Evolutionary conservation across 495 filamentous ascomycete genomes (phyloP), one percentile per base, ranked within the genome.

Genomic region (Parachaetomium inaequale): DNA sequence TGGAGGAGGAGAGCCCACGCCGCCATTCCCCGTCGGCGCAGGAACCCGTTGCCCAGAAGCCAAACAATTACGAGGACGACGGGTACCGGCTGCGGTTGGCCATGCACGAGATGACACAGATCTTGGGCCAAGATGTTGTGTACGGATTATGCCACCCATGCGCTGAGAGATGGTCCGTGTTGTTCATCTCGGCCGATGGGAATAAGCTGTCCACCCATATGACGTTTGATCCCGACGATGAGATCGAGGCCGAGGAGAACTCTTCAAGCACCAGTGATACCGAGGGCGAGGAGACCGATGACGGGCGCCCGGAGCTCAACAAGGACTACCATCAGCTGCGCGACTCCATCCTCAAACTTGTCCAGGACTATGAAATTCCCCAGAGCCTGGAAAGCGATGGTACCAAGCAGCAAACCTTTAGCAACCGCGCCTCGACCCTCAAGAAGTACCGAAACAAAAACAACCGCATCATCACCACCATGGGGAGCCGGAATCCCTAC

Each of bases 281-380:
- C 32, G 85, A 86, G 38, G 73, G 69, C 43, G 88, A 92, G 65
- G 89, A 91, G 12, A 78, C 80, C 12, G 81, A 80, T 5, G 81
- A 82, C 29, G 85, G 85, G 14, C 80, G 82, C 10, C 79, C 90
- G 12, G 89, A 90, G 29, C 75, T 91, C 7, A 87, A 90, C 68
- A 89, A 88, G 64, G 89, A 92, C 65, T 90, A 94, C 65, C 89
- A 94, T 72, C 87, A 90, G 56, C 76, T 96, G 8, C 88, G 93
- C 58, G 87, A 90, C 36, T 88, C 90, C 7, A 88, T 96, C 50
- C 75, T 90, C 49, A 92, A 90, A 68, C 80, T 96, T 3, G 87
- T 94, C 19, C 83, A 88, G 63, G 90, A 94, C 43, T 90, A 87
- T 61, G 89, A 92, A 63, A 87, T 88, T 23, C 87, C 87, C 3